Evolutionary conservation across 139 green algal genomes (phyloP).

Genomic region (Chlorella sorokiniana): DNA sequence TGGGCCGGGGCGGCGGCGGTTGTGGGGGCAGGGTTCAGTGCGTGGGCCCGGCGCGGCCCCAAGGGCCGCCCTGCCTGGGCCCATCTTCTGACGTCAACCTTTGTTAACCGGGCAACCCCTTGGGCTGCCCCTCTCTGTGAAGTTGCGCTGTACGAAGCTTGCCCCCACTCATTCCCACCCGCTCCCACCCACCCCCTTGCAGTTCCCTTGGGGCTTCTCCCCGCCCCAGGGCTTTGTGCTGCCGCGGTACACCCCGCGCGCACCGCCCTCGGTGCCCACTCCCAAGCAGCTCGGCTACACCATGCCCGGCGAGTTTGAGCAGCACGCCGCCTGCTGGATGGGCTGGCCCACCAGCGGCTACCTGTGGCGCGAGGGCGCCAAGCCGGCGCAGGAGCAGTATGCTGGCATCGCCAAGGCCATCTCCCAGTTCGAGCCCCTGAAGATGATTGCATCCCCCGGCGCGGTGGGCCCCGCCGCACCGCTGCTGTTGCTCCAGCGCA

Average conservation of each 20-base stretch:
- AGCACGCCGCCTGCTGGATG: constrained; percentile 64
- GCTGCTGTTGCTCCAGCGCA: not conserved
- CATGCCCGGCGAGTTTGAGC: constrained; percentile 55
- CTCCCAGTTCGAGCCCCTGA: constrained; percentile 64
- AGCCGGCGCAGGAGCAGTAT: constrained; percentile 65
- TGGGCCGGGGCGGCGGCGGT: not conserved
- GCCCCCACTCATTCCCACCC: not conserved
- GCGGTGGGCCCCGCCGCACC: not conserved
- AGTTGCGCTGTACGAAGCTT: not conserved
- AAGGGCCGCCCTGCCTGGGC: no score
- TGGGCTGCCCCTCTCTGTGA: not conserved
- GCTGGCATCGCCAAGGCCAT: constrained; percentile 62
- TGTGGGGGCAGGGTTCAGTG: not conserved
- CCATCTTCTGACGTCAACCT: no score
- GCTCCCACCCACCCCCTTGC: not conserved
- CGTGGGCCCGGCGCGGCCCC: not conserved
- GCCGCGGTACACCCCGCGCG: constrained; percentile 9
- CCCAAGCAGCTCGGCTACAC: constrained; percentile 57
- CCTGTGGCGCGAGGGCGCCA: constrained; percentile 62
- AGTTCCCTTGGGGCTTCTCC: constrained; percentile 29
- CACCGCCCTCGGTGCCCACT: constrained; percentile 19
- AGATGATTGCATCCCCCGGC: constrained; percentile 64
- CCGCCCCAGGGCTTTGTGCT: constrained; percentile 26
- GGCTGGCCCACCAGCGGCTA: constrained; percentile 63
- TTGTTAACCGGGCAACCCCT: not conserved